Base-by-base conservation (phyloP, 768 basidiomycete genomes). In the Lanmaoa pseudosensibilis region DNA sequence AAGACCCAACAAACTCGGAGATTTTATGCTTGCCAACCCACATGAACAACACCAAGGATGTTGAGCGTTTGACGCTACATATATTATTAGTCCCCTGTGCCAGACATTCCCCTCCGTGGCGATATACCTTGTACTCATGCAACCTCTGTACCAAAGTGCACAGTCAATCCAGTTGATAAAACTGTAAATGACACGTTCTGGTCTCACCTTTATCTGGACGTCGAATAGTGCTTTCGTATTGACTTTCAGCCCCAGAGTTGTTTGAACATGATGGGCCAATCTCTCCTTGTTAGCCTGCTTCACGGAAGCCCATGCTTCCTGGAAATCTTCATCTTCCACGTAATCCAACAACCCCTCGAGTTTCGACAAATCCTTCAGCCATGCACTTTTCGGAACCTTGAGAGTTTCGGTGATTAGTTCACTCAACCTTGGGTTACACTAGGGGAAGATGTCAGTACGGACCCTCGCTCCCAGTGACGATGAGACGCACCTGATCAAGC, bases 281-380 rank as follows among this genome's bases (percentile, higher is more conserved):
- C 91, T 83, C 67, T 92, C 86, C 77, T 98, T 98, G 80, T 98
- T 98, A 57, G 83, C 83, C 57, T 84, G 86, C 77, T 95, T 96
- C 71, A 95, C 86, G 36, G 81, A 82, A 41, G 83, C 84, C 92
- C 93, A 99, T 62, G 86, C 81, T 46, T 81, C 74, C 57, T 86
- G 82, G 83, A 99, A 94, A 11, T 73, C 70, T 55, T 84, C 78
- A 69, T 97, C 82, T 45, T 94, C 88, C 4, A 79, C 81, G 67
- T 82, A 81, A 25, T 85, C 80, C 33, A 92, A 76, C 52, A 98
- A 77, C n/a, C 83, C 86, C 60, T 91, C 80, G 46, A 99, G 85
- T 67, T 86, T 83, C 48, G 77, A 75, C 50, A 95, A 78, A 63
- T 96, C 86, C 72, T 90, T 94, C 53, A 98, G 76, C 94, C 95